Base-by-base conservation (phyloP, 2,329 filamentous ascomycete species). In the Aureobasidium sp. region DNA sequence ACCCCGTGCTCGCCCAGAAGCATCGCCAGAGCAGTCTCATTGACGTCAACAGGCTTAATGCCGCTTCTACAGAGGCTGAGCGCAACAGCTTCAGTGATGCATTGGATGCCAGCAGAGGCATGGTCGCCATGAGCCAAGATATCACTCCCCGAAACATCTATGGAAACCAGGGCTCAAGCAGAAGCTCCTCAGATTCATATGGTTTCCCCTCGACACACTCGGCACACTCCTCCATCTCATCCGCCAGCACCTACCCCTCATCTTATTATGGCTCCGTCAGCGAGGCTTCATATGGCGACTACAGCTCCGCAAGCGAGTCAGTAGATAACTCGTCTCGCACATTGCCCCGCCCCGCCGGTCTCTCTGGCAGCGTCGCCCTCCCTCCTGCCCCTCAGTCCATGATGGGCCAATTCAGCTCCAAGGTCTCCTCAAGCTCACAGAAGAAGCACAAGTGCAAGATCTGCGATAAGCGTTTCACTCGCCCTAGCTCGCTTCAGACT, bases 391-490 rank as follows among this genome's bases (percentile, higher is more conserved):
- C 90, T 1, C 88, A 94, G 66, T 94, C 90, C 0, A 96, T 98
- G 90, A 98, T 98, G 93, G 84, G 89, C 49, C 90, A 95, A 64
- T 97, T 97, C 74, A 96, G 88, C 72, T 96, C 91, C 58, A 96
- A 96, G 73, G 85, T 96, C 49, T 90, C 90, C 0, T 90, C 88
- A 16, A 95, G 89, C 72, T 93, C 91, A 8, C 90, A 96, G 68
- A 97, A 97, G 83, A 97, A 97, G 78, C 93, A 97, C 75, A 96
- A 96, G 77, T 97, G 91, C 80, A 96, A 95, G 74, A 88, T 97
- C 56, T 97, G 91, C 75, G 91, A 96, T 71, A 96, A 97, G 79
- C 84, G 91, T 38, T 97, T 97, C 70, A 96, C 91, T 2, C 81
- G 91, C 52, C 91, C 91, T 1, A 95, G 90, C 66, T 96, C 91